phyloP scores from a whole-genome alignment of 2,329 filamentous ascomycete species.

The Coleophoma eucalyptorum region DNA sequence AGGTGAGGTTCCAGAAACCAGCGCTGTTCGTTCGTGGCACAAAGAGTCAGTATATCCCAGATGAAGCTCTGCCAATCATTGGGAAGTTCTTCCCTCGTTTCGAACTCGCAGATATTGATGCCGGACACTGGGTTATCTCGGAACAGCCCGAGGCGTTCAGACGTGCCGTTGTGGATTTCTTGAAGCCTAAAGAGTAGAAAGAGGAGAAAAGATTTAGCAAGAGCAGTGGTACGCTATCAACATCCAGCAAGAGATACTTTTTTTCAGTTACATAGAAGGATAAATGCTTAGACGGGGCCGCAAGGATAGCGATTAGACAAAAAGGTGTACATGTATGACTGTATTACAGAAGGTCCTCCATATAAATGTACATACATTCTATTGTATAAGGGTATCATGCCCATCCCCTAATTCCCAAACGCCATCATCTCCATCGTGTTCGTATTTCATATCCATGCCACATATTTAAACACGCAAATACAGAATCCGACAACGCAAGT shows the following conservation, averaged over 20 bases:
- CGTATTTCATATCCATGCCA: neutral
- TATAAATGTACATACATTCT: slow-evolving; percentile 17
- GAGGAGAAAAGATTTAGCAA: slow-evolving; percentile 6
- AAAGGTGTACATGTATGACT: too few relatives aligned
- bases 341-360: too few relatives aligned
- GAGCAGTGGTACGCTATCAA: too few relatives aligned
- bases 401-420: slow-evolving; percentile 12
- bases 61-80: slow-evolving; percentile 75
- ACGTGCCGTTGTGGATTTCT: slow-evolving; percentile 62
- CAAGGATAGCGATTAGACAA: too few relatives aligned
- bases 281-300: too few relatives aligned
- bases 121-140: slow-evolving; percentile 87
- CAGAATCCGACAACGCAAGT: too few relatives aligned
- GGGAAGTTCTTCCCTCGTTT: slow-evolving; percentile 81
- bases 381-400: slow-evolving; percentile 28
- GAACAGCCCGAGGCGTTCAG: slow-evolving; percentile 80
- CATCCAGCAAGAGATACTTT: too few relatives aligned
- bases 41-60: slow-evolving; percentile 72
- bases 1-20: slow-evolving; percentile 67
- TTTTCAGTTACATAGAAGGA: too few relatives aligned
- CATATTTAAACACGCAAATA: too few relatives aligned
- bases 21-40: slow-evolving; percentile 80
- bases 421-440: slow-evolving; percentile 1
- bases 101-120: slow-evolving; percentile 67
- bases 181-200: slow-evolving; percentile 44